Conservation (phyloP, 169 alveolate species). For the Babesia sp. region DNA sequence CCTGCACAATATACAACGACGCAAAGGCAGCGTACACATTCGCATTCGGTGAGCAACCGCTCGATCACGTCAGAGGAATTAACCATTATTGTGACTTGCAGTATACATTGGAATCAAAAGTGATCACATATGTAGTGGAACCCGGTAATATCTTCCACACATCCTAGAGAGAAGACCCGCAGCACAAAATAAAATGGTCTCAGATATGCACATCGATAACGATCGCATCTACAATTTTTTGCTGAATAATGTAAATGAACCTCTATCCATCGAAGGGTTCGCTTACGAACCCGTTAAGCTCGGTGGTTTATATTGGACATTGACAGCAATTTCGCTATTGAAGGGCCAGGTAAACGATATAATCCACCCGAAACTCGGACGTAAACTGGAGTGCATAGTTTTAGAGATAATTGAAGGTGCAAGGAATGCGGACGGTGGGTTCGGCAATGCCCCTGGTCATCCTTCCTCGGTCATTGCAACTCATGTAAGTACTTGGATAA, state of each 20-base stretch:
- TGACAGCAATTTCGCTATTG: slow-evolving; percentile 69
- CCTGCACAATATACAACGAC: slow-evolving; percentile 23
- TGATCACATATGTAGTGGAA: background rate
- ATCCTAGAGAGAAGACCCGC: background rate
- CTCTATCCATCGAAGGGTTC: slow-evolving; percentile 71
- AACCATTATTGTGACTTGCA: background rate
- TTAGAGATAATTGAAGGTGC: slow-evolving; percentile 49
- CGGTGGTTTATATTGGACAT: slow-evolving; percentile 74
- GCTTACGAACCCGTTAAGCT: slow-evolving; percentile 73
- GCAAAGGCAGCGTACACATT: slow-evolving; percentile 37
- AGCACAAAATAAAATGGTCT: background rate
- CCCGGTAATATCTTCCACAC: background rate
- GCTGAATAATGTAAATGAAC: slow-evolving; percentile 39
- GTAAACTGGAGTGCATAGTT: slow-evolving; percentile 47
- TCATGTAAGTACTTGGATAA: slow-evolving; percentile 47
- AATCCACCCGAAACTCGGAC: slow-evolving; percentile 57
- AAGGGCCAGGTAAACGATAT: slow-evolving; percentile 54
- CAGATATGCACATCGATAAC: background rate
- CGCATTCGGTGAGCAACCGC: slow-evolving; percentile 37
- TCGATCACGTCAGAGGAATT: background rate
- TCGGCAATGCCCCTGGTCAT: slow-evolving; percentile 72
- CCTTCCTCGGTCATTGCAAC: slow-evolving; percentile 76
- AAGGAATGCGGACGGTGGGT: slow-evolving; percentile 73
- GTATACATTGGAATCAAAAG: background rate
- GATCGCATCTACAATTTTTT: slow-evolving; percentile 60